These are phyloP conservation scores for Erysimum cheiranthoides DNA, from an alignment of 345 rosid genomes.

Conservation along the genomic window DNA sequence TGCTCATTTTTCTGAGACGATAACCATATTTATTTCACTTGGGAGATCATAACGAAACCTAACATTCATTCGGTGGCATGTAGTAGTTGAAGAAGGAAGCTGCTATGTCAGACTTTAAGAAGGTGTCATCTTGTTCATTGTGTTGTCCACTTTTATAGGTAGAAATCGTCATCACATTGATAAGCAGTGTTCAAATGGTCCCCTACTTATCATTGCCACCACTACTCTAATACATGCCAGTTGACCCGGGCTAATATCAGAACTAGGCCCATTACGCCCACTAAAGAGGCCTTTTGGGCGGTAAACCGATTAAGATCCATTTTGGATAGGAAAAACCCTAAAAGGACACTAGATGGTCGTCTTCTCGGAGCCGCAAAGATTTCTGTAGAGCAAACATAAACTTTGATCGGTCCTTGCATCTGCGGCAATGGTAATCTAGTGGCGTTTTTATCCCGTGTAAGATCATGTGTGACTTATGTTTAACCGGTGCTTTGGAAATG, in stretches of 20 bases:
- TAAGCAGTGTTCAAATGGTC: constrained; percentile 37
- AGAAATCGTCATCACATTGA: constrained; percentile 43
- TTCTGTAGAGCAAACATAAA: background rate
- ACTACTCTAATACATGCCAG: background rate
- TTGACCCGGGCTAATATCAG: background rate
- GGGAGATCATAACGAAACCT: constrained; percentile 26
- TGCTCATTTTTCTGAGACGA: constrained; percentile 2
- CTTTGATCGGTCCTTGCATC: constrained; percentile 33
- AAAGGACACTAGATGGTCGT: background rate
- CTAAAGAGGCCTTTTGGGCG: background rate
- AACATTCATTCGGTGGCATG: constrained; percentile 43
- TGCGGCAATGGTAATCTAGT: constrained; percentile 42
- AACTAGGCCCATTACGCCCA: background rate
- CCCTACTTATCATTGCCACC: constrained; percentile 44
- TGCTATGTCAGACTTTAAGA: constrained; percentile 41
- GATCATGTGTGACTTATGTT: background rate
- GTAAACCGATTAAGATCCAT: constrained; percentile 5
- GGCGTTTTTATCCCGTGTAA: background rate
- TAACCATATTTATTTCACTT: constrained; percentile 34
- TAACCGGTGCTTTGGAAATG: constrained; percentile 33
- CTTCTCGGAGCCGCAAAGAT: constrained; percentile 22
- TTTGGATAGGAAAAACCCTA: constrained; percentile 19
- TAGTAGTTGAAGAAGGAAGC: constrained; percentile 40
- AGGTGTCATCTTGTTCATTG: constrained; percentile 36
- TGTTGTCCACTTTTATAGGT: constrained; percentile 37